phyloP scores from a whole-genome alignment of 1,284 basidiomycete species.

The Cystobasidium pallidum region DNA sequence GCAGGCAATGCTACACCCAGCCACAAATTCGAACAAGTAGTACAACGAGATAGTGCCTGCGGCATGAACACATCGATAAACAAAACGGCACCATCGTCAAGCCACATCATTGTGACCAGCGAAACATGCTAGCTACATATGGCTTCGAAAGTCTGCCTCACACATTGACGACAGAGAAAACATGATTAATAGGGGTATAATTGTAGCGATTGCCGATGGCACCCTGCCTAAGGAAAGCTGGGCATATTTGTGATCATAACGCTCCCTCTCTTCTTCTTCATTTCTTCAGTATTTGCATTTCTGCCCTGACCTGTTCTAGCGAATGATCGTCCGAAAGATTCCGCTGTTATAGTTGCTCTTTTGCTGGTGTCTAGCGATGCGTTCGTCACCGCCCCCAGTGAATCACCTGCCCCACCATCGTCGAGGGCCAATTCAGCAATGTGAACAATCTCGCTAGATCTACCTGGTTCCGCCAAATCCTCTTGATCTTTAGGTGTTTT shows the following conservation, averaged over 20 bases:
- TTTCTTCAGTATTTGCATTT: constrained; percentile 26
- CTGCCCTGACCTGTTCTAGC: constrained; percentile 23
- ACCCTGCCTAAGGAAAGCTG: neutral
- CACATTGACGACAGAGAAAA: too few relatives aligned
- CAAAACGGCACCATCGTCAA: too few relatives aligned
- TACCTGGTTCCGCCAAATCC: neutral
- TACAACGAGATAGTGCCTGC: too few relatives aligned
- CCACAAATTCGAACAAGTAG: too few relatives aligned
- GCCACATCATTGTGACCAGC: too few relatives aligned
- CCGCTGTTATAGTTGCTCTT: constrained; percentile 35
- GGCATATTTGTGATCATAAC: constrained; percentile 39
- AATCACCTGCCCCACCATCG: constrained; percentile 3
- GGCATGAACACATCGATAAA: too few relatives aligned
- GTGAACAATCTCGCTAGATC: neutral
- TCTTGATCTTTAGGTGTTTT: constrained; percentile 34
- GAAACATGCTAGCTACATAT: too few relatives aligned
- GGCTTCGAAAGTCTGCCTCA: too few relatives aligned
- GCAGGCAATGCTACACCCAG: neutral
- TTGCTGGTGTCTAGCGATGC: constrained; percentile 1
- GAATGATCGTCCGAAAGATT: constrained; percentile 20
- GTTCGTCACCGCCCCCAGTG: neutral
- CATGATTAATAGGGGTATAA: too few relatives aligned
- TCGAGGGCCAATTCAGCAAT: neutral
- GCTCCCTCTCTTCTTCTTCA: constrained; percentile 34
- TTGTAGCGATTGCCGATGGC: too few relatives aligned